phyloP scores from a whole-genome alignment of 2,329 filamentous ascomycete genomes.

The Ophiocordyceps camponoti-saundersi region DNA sequence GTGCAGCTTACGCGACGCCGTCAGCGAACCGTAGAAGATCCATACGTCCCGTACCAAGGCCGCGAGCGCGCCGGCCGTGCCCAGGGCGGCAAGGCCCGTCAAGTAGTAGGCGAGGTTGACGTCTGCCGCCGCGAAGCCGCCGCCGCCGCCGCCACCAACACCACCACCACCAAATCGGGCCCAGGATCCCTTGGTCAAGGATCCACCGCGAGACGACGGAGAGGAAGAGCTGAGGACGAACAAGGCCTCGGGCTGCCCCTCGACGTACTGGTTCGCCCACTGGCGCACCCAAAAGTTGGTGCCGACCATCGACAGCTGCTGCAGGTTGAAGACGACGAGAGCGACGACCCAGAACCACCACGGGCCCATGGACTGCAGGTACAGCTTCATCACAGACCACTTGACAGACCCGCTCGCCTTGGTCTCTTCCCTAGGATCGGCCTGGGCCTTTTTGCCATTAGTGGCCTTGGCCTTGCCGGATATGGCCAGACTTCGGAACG shows the following conservation, averaged over 20 bases:
- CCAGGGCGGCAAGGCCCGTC: constrained; percentile 64
- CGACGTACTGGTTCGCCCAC: constrained; percentile 82
- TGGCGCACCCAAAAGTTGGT: constrained; percentile 90
- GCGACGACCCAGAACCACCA: constrained; percentile 91
- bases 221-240: constrained; percentile 7
- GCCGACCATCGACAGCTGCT: constrained; percentile 73
- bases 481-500: constrained; percentile 25
- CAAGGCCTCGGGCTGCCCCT: constrained; percentile 15
- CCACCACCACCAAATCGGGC: constrained; percentile 17
- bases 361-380: constrained; percentile 79
- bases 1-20: constrained; percentile 75
- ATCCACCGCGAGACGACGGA: constrained; percentile 9
- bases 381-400: constrained; percentile 69
- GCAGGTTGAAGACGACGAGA: constrained; percentile 55
- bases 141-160: constrained; percentile 12
- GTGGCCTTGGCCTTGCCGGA: constrained; percentile 31
- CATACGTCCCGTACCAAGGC: constrained; percentile 73
- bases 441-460: constrained; percentile 27
- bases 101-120: constrained; percentile 80
- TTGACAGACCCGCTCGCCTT: constrained; percentile 82
- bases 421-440: constrained; percentile 48
- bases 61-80: constrained; percentile 58
- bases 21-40: constrained; percentile 81
- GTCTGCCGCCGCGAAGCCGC: constrained; percentile 18
- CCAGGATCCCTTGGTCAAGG: constrained; percentile 13